A percentile compares a stretch with the other conserved stretches of the same genome.
These are phyloP conservation scores for Pelargonium exstipulatum DNA, from an alignment of 441 rosid species.

Conservation along the genomic window DNA sequence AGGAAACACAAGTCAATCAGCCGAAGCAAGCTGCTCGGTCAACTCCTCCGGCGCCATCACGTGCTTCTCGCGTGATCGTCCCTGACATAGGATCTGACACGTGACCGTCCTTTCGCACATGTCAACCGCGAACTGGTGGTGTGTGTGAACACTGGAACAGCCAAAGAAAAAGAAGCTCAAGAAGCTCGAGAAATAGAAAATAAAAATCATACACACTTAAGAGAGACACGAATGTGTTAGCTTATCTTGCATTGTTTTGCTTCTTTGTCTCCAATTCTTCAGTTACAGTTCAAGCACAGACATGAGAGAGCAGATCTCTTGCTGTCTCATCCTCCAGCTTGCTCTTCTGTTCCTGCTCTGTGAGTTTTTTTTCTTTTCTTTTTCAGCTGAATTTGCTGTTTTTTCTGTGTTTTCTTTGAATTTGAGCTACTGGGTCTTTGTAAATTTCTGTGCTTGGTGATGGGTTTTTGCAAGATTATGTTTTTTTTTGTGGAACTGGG, in stretches of 20 bases:
- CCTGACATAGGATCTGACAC: conserved; percentile 15
- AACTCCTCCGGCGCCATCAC: conserved; percentile 14
- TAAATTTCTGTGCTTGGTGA: too few relatives aligned
- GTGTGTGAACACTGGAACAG: too few relatives aligned
- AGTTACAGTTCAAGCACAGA: background rate
- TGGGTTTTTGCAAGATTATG: too few relatives aligned
- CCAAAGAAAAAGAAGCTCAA: too few relatives aligned
- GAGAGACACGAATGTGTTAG: background rate
- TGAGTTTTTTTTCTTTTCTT: conserved; percentile 14
- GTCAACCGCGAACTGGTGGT: conserved; percentile 1
- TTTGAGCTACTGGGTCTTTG: too few relatives aligned
- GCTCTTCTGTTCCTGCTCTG: conserved; percentile 20
- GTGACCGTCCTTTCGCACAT: background rate
- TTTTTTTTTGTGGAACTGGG: too few relatives aligned
- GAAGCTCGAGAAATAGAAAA: too few relatives aligned
- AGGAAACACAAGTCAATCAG: conserved; percentile 9
- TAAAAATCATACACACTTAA: too few relatives aligned
- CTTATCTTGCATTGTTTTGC: background rate
- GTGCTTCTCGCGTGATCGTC: conserved; percentile 29
- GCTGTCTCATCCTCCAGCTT: conserved; percentile 9
- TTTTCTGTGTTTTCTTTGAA: conserved; percentile 3
- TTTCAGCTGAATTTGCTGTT: background rate
- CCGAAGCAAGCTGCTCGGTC: conserved; percentile 13
- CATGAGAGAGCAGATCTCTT: conserved; percentile 18
- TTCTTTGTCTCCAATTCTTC: background rate